These are phyloP conservation scores for Sphagnum magellanicum DNA, from an alignment of 228 moss, liverwort and hornwort genomes.

Conservation along the genomic window DNA sequence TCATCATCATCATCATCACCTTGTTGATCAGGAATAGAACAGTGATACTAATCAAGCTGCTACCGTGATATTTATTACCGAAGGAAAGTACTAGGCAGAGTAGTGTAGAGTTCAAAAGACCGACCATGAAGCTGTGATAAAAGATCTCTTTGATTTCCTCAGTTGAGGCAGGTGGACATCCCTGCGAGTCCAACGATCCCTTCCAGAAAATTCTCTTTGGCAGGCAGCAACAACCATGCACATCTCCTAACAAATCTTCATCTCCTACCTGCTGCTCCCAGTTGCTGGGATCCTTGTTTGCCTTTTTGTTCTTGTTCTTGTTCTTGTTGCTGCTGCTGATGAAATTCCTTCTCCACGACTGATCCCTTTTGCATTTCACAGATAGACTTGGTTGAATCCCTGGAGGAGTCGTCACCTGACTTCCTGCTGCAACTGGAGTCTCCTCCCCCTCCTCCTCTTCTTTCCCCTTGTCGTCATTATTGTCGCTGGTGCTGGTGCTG, in stretches of 20 bases:
- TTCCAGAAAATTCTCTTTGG: slow-evolving; percentile 36
- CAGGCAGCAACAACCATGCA: slow-evolving; percentile 9
- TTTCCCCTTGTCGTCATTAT: too few relatives aligned
- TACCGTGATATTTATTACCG: too few relatives aligned
- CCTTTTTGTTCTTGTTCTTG: slow-evolving; percentile 9
- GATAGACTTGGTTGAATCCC: too few relatives aligned
- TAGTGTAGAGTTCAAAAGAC: too few relatives aligned
- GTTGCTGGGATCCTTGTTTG: slow-evolving; percentile 3
- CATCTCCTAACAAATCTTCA: slow-evolving; percentile 24
- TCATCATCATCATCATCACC: too few relatives aligned
- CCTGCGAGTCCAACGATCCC: slow-evolving; percentile 65
- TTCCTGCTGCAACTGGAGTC: not conserved
- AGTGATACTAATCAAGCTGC: too few relatives aligned
- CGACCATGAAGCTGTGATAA: slow-evolving; percentile 42
- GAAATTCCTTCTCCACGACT: too few relatives aligned
- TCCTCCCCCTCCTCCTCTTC: too few relatives aligned
- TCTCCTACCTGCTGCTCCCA: slow-evolving; percentile 43
- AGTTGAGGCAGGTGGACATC: slow-evolving; percentile 40
- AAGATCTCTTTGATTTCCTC: slow-evolving; percentile 46
- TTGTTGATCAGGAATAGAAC: too few relatives aligned
- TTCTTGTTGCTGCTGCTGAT: not conserved
- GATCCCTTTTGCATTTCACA: too few relatives aligned
- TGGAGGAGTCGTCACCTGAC: not conserved
- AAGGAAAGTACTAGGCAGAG: too few relatives aligned
- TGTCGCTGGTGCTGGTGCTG: too few relatives aligned